A percentile compares a stretch with the other conserved stretches of the same genome.
Evolutionary conservation across 1,139 yeast species (phyloP).

Genomic region (Yamadazyma kanchanaburiensis): DNA sequence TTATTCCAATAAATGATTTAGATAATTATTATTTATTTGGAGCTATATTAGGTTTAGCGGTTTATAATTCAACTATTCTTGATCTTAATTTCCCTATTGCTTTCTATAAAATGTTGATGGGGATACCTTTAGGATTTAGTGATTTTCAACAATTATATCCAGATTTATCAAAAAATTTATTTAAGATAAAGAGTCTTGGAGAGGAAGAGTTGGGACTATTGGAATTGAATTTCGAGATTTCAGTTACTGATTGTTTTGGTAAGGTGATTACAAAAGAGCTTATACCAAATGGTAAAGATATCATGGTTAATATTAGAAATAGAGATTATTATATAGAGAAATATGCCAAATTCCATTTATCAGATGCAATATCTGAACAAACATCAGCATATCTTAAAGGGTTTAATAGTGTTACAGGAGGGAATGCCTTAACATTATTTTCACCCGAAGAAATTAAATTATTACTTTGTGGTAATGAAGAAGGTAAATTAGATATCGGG

Average conservation of each 20-base stretch:
- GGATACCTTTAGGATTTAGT: slow-evolving; percentile 49
- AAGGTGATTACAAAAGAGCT: slow-evolving; percentile 44
- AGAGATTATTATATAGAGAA: slow-evolving; percentile 56
- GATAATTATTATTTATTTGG: slow-evolving; percentile 76
- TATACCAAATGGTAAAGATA: slow-evolving; percentile 51
- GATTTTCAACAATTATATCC: slow-evolving; percentile 75
- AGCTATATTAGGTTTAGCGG: slow-evolving; percentile 82
- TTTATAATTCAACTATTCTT: slow-evolving; percentile 83
- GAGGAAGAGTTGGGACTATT: slow-evolving; percentile 24
- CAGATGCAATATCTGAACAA: slow-evolving; percentile 50
- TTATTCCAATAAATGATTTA: slow-evolving; percentile 41
- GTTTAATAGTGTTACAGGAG: slow-evolving; percentile 72
- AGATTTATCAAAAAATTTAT: slow-evolving; percentile 54
- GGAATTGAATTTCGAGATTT: slow-evolving; percentile 37
- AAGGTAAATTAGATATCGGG: slow-evolving; percentile 61
- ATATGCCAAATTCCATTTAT: slow-evolving; percentile 60
- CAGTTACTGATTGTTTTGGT: slow-evolving; percentile 39
- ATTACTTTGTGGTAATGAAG: slow-evolving; percentile 73
- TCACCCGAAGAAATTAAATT: slow-evolving; percentile 78
- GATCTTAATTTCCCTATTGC: slow-evolving; percentile 77
- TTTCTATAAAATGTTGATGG: slow-evolving; percentile 70
- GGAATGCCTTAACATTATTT: slow-evolving; percentile 75
- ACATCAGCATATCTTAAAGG: slow-evolving; percentile 64
- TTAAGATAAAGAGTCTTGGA: slow-evolving; percentile 46
- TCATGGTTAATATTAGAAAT: slow-evolving; percentile 54